Evolutionary conservation across 2,329 filamentous ascomycete species (phyloP).

Genomic region (Fusarium sp.): DNA sequence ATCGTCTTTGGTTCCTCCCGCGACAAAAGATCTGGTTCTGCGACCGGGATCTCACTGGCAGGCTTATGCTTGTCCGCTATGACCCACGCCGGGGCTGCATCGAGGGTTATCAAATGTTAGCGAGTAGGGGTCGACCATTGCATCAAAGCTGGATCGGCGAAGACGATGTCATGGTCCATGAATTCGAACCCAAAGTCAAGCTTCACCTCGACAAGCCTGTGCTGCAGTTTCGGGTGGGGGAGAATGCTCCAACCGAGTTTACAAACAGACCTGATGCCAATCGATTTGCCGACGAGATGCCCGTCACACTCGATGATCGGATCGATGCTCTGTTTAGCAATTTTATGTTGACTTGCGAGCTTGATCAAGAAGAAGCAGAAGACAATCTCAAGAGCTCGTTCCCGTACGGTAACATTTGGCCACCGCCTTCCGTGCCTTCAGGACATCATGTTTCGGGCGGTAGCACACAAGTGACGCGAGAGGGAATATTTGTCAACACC

Average conservation of each 20-base stretch:
- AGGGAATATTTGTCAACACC: slow-evolving; percentile 44
- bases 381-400: slow-evolving; percentile 52
- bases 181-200: slow-evolving; percentile 78
- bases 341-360: slow-evolving; percentile 75
- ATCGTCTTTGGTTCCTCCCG: slow-evolving; percentile 88
- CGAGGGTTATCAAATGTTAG: slow-evolving; percentile 83
- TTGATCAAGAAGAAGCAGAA: slow-evolving; percentile 56
- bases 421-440: slow-evolving; percentile 79
- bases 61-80: slow-evolving; percentile 83
- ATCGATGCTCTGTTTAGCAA: slow-evolving; percentile 72
- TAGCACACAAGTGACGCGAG: slow-evolving; percentile 40
- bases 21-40: slow-evolving; percentile 89
- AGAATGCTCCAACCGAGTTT: slow-evolving; percentile 12
- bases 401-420: slow-evolving; percentile 77
- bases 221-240: slow-evolving; percentile 65
- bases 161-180: slow-evolving; percentile 76
- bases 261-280: slow-evolving; percentile 47
- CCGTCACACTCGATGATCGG: slow-evolving; percentile 65
- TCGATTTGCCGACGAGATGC: slow-evolving; percentile 65
- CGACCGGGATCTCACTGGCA: slow-evolving; percentile 80
- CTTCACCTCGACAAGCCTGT: slow-evolving; percentile 84
- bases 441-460: slow-evolving; percentile 63
- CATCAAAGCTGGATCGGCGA: slow-evolving; percentile 77
- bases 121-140: slow-evolving; percentile 68
- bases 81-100: slow-evolving; percentile 81